Base-by-base conservation (phyloP, 2,329 filamentous ascomycete genomes). In the Tolypocladium guangdongense region DNA sequence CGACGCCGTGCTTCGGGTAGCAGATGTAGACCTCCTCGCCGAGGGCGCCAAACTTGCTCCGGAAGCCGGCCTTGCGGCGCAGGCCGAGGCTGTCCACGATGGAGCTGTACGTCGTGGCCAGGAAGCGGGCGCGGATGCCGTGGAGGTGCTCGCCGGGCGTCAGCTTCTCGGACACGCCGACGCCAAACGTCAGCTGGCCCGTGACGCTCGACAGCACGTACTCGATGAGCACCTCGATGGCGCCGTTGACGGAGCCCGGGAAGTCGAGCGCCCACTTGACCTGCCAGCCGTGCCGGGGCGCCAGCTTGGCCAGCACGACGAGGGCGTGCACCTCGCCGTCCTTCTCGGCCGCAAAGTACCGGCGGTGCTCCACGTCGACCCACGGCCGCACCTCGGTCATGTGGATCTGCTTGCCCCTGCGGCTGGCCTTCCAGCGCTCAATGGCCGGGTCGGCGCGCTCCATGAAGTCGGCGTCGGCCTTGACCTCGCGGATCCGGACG, bases 261-360 rank as follows among this genome's bases (percentile, higher is more conserved):
- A 96, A 96, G 70, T 96, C 90, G 52, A 96, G 82, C n/a, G 87
- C 88, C 76, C 93, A 96, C 74, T 96, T 96, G 66, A 96, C 86
- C 74, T 96, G 91, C 83, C 90, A 95, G 52, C 91, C 91, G 66
- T 95, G 82, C 37, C 81, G 76, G 2, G 90, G 88, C 4, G 87
- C 82, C 32, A 96, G 81, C 68, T 90, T 87, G 52, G 88, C 87
- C 62, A 96, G 76, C 10, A 92, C 84, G n/a, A 92, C 86, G 55
- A 96, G 80, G 36, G 87, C 86, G 43, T 78, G 78, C 54, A 96
- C 82, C 55, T 78, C 81, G 57, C 87, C 87, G 18, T 88, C 80
- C 63, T 87, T 87, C 59, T 85, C 78, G 11, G 89, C 87, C 62
- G 89, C 87, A 65, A 91, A 88, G 74, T 95, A 96, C 58, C 89